phyloP scores from a whole-genome alignment of 257 asterid species.

The Gardenia jasminoides region DNA sequence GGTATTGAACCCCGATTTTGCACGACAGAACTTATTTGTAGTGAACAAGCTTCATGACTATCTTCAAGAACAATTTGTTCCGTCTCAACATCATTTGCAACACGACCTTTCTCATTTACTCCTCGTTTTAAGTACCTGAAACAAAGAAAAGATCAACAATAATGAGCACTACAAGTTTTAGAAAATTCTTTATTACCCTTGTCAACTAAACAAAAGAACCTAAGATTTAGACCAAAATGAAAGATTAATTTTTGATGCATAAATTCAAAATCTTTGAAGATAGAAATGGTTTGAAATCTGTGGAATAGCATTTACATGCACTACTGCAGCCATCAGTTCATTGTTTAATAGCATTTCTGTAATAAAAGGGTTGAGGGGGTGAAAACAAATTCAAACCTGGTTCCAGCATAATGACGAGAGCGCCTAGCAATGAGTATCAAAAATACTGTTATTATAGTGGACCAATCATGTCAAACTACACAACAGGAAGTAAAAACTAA shows the following conservation, averaged over 20 bases:
- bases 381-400: constrained; percentile 52
- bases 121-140: constrained; percentile 84
- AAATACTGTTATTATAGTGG: constrained; percentile 41
- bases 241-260: background rate
- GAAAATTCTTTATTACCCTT: background rate
- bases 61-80: constrained; percentile 89
- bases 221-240: background rate
- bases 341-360: background rate
- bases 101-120: constrained; percentile 91
- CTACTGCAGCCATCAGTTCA: background rate
- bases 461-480: constrained; percentile 3
- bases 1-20: constrained; percentile 97
- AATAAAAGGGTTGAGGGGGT: background rate
- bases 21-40: constrained; percentile 77
- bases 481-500: background rate
- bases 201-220: background rate
- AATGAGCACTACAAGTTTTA: background rate
- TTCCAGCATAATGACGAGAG: constrained; percentile 97
- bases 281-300: background rate
- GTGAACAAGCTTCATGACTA: constrained; percentile 46
- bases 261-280: background rate
- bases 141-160: constrained; percentile 11
- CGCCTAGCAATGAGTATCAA: constrained; percentile 88
- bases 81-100: constrained; percentile 96
- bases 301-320: background rate